A percentile compares a stretch with the other conserved stretches of the same genome.
phyloP scores from a whole-genome alignment of 1,284 basidiomycete species.

The Trichosporon sp. region DNA sequence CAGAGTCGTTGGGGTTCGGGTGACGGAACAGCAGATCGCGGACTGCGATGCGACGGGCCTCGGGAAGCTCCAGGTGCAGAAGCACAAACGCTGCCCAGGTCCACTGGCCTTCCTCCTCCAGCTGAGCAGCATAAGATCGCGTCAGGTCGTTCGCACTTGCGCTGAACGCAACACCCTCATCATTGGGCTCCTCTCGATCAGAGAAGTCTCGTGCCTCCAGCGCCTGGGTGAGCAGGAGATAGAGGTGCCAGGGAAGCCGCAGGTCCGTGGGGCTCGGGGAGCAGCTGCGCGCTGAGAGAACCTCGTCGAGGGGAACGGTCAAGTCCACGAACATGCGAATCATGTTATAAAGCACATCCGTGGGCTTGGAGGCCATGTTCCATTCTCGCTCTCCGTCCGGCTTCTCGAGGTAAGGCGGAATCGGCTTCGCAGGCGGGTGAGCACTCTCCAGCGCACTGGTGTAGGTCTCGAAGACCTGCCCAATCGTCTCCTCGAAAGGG shows the following conservation, averaged over 20 bases:
- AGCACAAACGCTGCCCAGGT: constrained; percentile 85
- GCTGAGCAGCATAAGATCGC: constrained; percentile 76
- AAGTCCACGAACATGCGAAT: constrained; percentile 67
- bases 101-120: constrained; percentile 75
- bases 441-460: constrained; percentile 53
- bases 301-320: constrained; percentile 53
- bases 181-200: constrained; percentile 61
- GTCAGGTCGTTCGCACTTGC: constrained; percentile 77
- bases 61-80: constrained; percentile 75
- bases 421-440: constrained; percentile 56
- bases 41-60: constrained; percentile 71
- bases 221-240: constrained; percentile 77
- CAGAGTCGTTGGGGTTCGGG: constrained; percentile 63
- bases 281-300: constrained; percentile 65
- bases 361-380: constrained; percentile 33
- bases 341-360: constrained; percentile 76
- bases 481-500: constrained; percentile 66
- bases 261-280: constrained; percentile 71
- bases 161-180: constrained; percentile 60
- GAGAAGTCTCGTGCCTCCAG: constrained; percentile 78
- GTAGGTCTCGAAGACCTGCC: constrained; percentile 67
- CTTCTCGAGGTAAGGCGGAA: constrained; percentile 63
- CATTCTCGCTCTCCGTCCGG: constrained; percentile 44
- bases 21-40: constrained; percentile 74
- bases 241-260: constrained; percentile 88